A percentile compares a stretch with the other conserved stretches of the same genome.
Conservation (phyloP, 768 basidiomycete genomes). For the Mycena haematopus region DNA sequence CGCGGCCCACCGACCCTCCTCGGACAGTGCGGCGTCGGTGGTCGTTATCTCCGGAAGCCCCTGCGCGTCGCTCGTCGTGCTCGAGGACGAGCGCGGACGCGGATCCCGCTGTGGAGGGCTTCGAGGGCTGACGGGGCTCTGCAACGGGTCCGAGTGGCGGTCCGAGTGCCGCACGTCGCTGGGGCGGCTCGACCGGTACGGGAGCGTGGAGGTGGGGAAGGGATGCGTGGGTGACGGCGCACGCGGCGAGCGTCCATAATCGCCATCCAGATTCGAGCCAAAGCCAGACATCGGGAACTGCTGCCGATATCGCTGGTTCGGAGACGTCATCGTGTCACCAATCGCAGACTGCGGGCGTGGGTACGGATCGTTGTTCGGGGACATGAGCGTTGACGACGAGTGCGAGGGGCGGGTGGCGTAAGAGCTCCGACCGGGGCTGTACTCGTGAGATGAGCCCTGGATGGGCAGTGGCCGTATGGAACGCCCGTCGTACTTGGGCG, state of each 20-base stretch:
- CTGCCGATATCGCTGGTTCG: slow-evolving; percentile 41
- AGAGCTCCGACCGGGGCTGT: slow-evolving; percentile 33
- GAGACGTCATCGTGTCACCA: slow-evolving; percentile 53
- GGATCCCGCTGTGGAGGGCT: slow-evolving; percentile 48
- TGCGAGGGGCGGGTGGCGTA: slow-evolving; percentile 32
- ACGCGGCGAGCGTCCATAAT: slow-evolving; percentile 48
- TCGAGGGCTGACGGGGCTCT: slow-evolving; percentile 64
- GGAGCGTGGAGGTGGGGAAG: slow-evolving; percentile 24
- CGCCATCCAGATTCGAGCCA: slow-evolving; percentile 40
- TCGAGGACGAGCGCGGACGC: slow-evolving; percentile 31
- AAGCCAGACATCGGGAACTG: slow-evolving; percentile 47
- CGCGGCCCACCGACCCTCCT: slow-evolving; percentile 20
- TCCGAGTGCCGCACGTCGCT: slow-evolving; percentile 51
- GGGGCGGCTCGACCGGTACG: slow-evolving; percentile 35
- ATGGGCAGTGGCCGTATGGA: slow-evolving; percentile 48
- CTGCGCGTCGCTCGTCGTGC: slow-evolving; percentile 37
- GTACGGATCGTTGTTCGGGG: slow-evolving; percentile 61
- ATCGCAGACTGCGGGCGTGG: slow-evolving; percentile 69
- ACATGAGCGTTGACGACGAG: slow-evolving; percentile 38
- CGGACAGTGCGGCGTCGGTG: slow-evolving; percentile 1
- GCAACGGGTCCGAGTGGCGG: slow-evolving; percentile 57
- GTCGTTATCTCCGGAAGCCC: slow-evolving; percentile 19
- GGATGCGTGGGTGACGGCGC: slow-evolving; percentile 39
- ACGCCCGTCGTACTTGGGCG: slow-evolving; percentile 50
- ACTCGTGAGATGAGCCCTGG: slow-evolving; percentile 47